phyloP scores from a whole-genome alignment of 306 rosid genomes.

The Cucurbita maxima region DNA sequence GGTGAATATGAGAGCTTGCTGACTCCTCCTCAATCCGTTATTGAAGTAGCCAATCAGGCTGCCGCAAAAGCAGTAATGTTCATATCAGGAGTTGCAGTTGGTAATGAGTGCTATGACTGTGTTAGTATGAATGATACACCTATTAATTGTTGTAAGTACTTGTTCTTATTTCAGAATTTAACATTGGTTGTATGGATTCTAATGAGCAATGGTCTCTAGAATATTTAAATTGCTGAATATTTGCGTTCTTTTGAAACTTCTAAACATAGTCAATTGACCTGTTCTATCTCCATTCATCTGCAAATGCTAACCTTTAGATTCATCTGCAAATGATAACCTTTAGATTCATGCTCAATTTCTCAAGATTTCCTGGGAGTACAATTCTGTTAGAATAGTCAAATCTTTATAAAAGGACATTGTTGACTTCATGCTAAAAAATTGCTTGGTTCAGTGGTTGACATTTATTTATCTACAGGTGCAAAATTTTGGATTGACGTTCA shows the following conservation, averaged over 20 bases:
- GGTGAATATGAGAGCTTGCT: constrained; percentile 59
- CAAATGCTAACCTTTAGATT: too few species aligned
- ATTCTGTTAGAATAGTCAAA: too few species aligned
- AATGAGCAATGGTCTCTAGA: not conserved
- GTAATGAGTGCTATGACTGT: constrained; percentile 32
- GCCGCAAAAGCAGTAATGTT: constrained; percentile 70
- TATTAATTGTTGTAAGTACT: constrained; percentile 50
- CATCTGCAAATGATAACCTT: too few species aligned
- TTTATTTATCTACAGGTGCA: too few species aligned
- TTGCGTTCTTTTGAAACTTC: not conserved
- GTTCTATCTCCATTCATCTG: not conserved
- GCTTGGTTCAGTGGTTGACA: too few species aligned
- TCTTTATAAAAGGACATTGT: too few species aligned
- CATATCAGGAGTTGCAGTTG: constrained; percentile 44
- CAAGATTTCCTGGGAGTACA: too few species aligned
- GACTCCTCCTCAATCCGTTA: constrained; percentile 50
- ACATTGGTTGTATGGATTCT: not conserved
- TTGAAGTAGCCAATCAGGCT: constrained; percentile 67
- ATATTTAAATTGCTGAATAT: not conserved
- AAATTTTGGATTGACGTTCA: not conserved
- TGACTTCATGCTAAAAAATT: too few species aligned
- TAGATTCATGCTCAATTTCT: too few species aligned
- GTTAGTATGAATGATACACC: constrained; percentile 44
- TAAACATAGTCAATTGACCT: not conserved
- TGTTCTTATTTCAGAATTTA: constrained; percentile 12